Percentiles rank a stretch among this genome's conserved stretches.
Evolutionary conservation across 805 yeast genomes (phyloP).

Genomic region (Wickerhamomyces silvicola): DNA sequence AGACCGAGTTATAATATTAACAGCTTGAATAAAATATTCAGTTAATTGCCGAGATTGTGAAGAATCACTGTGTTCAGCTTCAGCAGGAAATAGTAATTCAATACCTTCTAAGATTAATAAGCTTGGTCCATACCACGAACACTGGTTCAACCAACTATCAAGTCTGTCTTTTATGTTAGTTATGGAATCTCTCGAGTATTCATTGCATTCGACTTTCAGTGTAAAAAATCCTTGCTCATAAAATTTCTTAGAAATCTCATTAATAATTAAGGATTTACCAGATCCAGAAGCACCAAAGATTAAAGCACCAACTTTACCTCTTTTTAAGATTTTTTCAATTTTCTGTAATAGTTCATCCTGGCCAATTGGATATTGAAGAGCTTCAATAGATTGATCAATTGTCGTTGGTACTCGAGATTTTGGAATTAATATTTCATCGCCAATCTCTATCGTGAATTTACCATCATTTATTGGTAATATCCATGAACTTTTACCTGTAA

Average conservation of each 20-base stretch:
- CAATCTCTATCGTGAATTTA: slow-evolving; percentile 38
- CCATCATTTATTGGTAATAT: slow-evolving; percentile 29
- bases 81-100: slow-evolving; percentile 67
- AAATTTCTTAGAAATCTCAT: slow-evolving; percentile 34
- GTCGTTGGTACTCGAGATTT: slow-evolving; percentile 14
- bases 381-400: neutral
- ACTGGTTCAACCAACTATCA: slow-evolving; percentile 39
- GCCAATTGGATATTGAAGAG: slow-evolving; percentile 42
- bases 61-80: slow-evolving; percentile 49
- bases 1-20: slow-evolving; percentile 30
- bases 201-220: slow-evolving; percentile 48
- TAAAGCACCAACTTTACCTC: slow-evolving; percentile 49
- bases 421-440: slow-evolving; percentile 33
- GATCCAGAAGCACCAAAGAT: slow-evolving; percentile 73
- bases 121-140: slow-evolving; percentile 75
- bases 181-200: slow-evolving; percentile 48
- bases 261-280: slow-evolving; percentile 63
- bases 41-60: slow-evolving; percentile 57
- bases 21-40: slow-evolving; percentile 47
- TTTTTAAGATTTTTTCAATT: slow-evolving; percentile 33
- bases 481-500: slow-evolving; percentile 39
- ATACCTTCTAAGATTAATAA: slow-evolving; percentile 71
- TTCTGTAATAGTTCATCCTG: slow-evolving; percentile 39
- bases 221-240: slow-evolving; percentile 34
- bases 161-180: slow-evolving; percentile 38